Base-by-base conservation (phyloP, 139 green algal species). In the Chara braunii region DNA sequence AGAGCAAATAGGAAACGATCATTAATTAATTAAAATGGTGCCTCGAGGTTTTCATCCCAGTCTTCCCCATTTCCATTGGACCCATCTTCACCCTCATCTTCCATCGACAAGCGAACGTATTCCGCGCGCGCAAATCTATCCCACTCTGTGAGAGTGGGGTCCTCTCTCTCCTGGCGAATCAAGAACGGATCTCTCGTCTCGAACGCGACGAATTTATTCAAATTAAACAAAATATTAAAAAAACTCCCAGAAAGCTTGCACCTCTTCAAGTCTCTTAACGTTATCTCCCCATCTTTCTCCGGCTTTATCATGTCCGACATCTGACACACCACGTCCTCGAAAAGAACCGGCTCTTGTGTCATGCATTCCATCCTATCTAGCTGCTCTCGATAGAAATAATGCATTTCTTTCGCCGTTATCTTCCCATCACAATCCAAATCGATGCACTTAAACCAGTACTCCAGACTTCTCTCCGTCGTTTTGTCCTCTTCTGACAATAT, bases 401-500 rank as follows among this genome's bases (percentile, higher is more conserved):
- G 77, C 88, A 96, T 89, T 74, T 98, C 92, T 14, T 84, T 75
- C 1, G 82, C 59, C 1, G 64, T 80, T 51, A 99, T 85, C 23
- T 79, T 57, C 24, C 87, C 88, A 74, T 99, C 87, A 50, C 83
- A 83, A 70, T 97, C 89, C 65, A 97, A 78, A 77, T 99, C 93
- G 6, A 91, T 79, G 68, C 86, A 94, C 51, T 81, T 44, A 40
- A 78, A 76, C 93, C 93, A 99, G 83, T 99, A 99, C 40, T 93
- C 84, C 2, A 99, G 75, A 12, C 77, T 83, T 30, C 85, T 81
- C 48, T 95, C 83, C 2, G 76, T 94, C 29, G 74, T 90, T 75
- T 99, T 99, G 84, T 99, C 90, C 85, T 99, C 93, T 78, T 99
- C 93, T 28, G 78, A 90, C 34, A 99, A 76, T 52, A 99, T 95